Percentiles rank a stretch among this genome's conserved stretches.
Conservation (phyloP, 495 filamentous ascomycete species). For the Glonium stellatum region DNA sequence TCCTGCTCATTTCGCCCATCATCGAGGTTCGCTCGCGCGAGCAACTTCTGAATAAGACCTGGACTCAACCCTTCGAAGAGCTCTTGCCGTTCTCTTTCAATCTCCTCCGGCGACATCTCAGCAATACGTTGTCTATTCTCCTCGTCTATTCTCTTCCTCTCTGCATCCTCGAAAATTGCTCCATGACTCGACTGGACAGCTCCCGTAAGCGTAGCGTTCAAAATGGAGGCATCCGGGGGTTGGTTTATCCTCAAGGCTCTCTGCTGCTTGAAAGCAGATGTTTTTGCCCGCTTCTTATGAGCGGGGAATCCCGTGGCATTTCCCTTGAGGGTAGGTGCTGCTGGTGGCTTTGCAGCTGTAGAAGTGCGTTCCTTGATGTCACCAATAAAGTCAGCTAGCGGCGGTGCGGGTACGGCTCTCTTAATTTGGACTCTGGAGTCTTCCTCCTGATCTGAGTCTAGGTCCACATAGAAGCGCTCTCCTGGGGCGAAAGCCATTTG, state of each 20-base stretch:
- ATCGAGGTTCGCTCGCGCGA: slow-evolving; percentile 73
- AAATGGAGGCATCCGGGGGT: neutral
- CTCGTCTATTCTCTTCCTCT: slow-evolving; percentile 64
- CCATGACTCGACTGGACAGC: neutral
- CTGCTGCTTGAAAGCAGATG: slow-evolving; percentile 73
- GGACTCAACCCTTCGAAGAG: slow-evolving; percentile 63
- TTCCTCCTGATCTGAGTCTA: slow-evolving; percentile 13
- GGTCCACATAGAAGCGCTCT: slow-evolving; percentile 22
- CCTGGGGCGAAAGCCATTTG: slow-evolving; percentile 24
- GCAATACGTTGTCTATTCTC: slow-evolving; percentile 72
- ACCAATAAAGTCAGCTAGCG: slow-evolving; percentile 45
- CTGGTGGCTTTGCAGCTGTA: slow-evolving; percentile 50
- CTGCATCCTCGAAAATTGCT: slow-evolving; percentile 36
- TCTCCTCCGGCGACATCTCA: slow-evolving; percentile 74
- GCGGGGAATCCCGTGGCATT: slow-evolving; percentile 74
- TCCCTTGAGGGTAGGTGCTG: slow-evolving; percentile 52
- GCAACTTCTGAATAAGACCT: slow-evolving; percentile 63
- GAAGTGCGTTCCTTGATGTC: slow-evolving; percentile 72
- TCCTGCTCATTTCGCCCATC: slow-evolving; percentile 44
- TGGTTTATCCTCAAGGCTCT: slow-evolving; percentile 16
- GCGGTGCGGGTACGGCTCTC: neutral
- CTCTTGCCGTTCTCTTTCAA: slow-evolving; percentile 68
- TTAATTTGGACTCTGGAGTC: neutral
- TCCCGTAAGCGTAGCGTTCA: neutral
- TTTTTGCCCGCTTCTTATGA: slow-evolving; percentile 66